Evolutionary conservation across 1,139 yeast genomes (phyloP).

Genomic region (Scheffersomyces cryptocercus): DNA sequence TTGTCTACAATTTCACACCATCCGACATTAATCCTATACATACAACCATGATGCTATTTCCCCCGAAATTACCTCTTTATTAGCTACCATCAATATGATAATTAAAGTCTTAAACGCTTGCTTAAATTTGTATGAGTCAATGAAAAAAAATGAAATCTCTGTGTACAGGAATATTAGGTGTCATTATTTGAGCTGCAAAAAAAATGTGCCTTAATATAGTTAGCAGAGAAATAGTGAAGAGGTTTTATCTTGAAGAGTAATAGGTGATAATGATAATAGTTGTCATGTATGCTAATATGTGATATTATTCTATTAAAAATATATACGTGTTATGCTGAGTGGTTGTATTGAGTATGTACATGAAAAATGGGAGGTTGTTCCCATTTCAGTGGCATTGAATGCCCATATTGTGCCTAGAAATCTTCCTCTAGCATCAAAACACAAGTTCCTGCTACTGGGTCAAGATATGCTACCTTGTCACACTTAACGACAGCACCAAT

Average conservation of each 20-base stretch:
- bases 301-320: too few species aligned
- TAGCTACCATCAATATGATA: too few species aligned
- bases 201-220: too few species aligned
- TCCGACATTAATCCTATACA: not conserved
- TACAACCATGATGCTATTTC: not conserved
- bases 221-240: too few species aligned
- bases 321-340: too few species aligned
- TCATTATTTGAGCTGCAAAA: too few species aligned
- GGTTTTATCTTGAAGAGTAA: too few species aligned
- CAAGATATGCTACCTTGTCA: conserved; percentile 36
- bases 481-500: conserved; percentile 50
- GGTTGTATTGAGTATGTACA: too few species aligned
- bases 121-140: not conserved
- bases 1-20: too few species aligned
- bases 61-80: not conserved
- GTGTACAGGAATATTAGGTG: not conserved
- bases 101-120: not conserved
- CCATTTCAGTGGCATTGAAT: not conserved
- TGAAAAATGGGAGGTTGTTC: too few species aligned
- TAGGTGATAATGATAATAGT: too few species aligned
- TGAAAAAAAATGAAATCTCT: not conserved
- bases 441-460: conserved; percentile 36
- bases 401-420: not conserved
- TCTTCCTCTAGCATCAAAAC: conserved; percentile 19
- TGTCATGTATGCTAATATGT: too few species aligned